Percentiles rank a stretch among this genome's conserved stretches.
phyloP scores from a whole-genome alignment of 306 rosid species.

The Quercus dentata region DNA sequence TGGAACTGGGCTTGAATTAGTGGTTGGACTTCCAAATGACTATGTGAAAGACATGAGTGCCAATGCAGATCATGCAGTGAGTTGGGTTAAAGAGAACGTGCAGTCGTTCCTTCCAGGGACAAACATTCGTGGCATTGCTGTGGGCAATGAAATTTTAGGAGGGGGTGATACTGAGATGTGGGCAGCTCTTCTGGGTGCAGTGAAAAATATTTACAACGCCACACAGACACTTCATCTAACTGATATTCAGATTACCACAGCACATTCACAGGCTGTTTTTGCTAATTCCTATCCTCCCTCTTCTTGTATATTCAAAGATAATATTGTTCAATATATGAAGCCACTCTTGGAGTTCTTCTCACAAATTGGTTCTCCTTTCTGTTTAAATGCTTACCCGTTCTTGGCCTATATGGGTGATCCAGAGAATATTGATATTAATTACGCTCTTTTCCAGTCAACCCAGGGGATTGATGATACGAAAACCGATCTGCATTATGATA shows the following conservation, averaged over 20 bases:
- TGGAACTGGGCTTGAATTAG: constrained; percentile 87
- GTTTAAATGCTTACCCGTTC: constrained; percentile 90
- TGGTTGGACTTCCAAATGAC: constrained; percentile 71
- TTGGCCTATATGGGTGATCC: constrained; percentile 63
- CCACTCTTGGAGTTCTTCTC: constrained; percentile 81
- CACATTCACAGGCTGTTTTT: constrained; percentile 82
- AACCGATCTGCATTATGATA: constrained; percentile 77
- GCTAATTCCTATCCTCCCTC: constrained; percentile 82
- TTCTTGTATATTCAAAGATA: constrained; percentile 66
- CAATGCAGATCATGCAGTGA: constrained; percentile 71
- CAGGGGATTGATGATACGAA: constrained; percentile 66
- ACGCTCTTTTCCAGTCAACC: constrained; percentile 79
- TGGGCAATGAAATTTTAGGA: constrained; percentile 89
- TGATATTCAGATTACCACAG: constrained; percentile 66
- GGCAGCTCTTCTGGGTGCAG: constrained; percentile 76
- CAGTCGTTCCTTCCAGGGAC: constrained; percentile 79
- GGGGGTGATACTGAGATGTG: constrained; percentile 44
- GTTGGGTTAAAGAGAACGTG: constrained; percentile 86
- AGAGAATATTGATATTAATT: constrained; percentile 73
- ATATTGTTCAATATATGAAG: constrained; percentile 73
- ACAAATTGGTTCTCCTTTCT: constrained; percentile 87
- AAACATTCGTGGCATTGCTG: constrained; percentile 71
- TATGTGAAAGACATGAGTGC: constrained; percentile 69
- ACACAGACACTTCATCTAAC: constrained; percentile 51
- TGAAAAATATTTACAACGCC: constrained; percentile 72